Evolutionary conservation across 75 land plant species (phyloP).

Genomic region (Ceratopteris richardii): DNA sequence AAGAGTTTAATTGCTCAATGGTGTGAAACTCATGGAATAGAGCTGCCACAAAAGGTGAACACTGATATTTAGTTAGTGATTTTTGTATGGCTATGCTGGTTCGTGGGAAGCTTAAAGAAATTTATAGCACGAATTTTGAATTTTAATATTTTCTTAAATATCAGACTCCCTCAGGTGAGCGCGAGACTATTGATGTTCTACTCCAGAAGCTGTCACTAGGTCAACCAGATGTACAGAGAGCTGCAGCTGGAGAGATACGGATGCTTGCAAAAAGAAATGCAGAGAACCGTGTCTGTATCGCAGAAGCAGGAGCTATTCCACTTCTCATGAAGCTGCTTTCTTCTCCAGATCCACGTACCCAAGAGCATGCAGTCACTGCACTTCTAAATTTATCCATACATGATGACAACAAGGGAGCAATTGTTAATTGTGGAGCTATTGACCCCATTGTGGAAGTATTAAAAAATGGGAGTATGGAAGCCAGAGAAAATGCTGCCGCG

Average conservation of each 20-base stretch:
- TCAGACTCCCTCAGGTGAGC: slow-evolving; percentile 29
- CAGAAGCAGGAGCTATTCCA: slow-evolving; percentile 93
- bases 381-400: slow-evolving; percentile 84
- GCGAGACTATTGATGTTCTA: slow-evolving; percentile 54
- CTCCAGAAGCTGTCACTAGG: slow-evolving; percentile 53
- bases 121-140: no score
- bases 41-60: slow-evolving; percentile 45
- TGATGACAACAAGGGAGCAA: slow-evolving; percentile 68
- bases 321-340: slow-evolving; percentile 55
- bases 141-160: background rate
- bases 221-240: slow-evolving; percentile 55
- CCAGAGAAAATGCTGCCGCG: slow-evolving; percentile 94
- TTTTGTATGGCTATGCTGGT: background rate
- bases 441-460: slow-evolving; percentile 82
- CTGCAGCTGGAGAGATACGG: slow-evolving; percentile 84
- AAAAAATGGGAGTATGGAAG: slow-evolving; percentile 77
- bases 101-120: background rate
- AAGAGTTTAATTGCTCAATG: slow-evolving; percentile 88
- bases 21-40: slow-evolving; percentile 78
- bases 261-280: slow-evolving; percentile 75
- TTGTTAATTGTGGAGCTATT: slow-evolving; percentile 63
- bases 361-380: slow-evolving; percentile 93
- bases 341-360: slow-evolving; percentile 56
- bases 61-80: background rate
- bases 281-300: slow-evolving; percentile 76